Percentiles rank a stretch among this genome's conserved stretches.
Evolutionary conservation across 2,329 filamentous ascomycete genomes (phyloP).

Genomic region (Verticillium dahliae): DNA sequence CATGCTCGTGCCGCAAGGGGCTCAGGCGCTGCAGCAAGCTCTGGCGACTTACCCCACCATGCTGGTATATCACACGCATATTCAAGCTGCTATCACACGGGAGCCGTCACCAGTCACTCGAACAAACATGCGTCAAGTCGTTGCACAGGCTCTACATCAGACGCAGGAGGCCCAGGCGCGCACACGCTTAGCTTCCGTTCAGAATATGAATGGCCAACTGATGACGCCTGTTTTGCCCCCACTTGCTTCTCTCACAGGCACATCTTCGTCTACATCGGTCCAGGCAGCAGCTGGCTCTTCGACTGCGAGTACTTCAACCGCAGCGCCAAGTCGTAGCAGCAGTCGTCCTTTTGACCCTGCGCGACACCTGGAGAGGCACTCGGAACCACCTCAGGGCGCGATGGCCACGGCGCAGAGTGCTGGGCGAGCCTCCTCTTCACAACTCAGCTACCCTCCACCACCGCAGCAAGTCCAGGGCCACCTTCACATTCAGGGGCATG

Average conservation of each 20-base stretch:
- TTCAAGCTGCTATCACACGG: constrained; percentile 45
- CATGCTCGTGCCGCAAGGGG: constrained; percentile 42
- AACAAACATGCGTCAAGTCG: constrained; percentile 41
- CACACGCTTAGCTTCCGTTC: constrained; percentile 17
- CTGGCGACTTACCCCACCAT: constrained; percentile 41
- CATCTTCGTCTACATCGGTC: background rate
- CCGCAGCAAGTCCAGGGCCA: constrained; percentile 6
- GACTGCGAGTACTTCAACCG: background rate
- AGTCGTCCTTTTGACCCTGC: background rate
- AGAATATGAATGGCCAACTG: constrained; percentile 10
- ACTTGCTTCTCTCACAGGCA: background rate
- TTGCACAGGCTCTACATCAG: constrained; percentile 37
- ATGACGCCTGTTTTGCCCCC: constrained; percentile 3
- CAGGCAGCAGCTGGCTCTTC: background rate
- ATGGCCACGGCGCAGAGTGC: background rate
- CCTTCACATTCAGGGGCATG: constrained; percentile 6
- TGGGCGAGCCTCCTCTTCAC: background rate
- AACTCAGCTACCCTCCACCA: background rate
- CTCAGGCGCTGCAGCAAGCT: constrained; percentile 35
- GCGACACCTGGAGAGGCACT: background rate
- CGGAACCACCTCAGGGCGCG: background rate
- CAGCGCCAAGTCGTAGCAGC: background rate
- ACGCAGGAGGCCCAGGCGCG: constrained; percentile 37
- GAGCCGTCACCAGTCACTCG: constrained; percentile 41
- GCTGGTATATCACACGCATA: constrained; percentile 38